Evolutionary conservation across 1,284 basidiomycete species (phyloP), one percentile per base, ranked within the genome.

Genomic region (Sporisorium exsertum): DNA sequence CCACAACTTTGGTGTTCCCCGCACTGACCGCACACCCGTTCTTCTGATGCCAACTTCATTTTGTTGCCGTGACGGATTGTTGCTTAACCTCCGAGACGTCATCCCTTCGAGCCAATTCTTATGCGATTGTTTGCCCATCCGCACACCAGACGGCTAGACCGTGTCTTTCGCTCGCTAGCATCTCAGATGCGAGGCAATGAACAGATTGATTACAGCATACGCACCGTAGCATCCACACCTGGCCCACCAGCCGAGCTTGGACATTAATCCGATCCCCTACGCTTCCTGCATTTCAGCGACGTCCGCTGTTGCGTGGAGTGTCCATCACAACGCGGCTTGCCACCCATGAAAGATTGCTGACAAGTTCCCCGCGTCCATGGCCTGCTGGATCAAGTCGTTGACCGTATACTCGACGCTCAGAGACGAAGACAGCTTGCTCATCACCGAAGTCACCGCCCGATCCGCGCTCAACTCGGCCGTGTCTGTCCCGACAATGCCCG

Each of bases 341-440:
- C 76, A 78, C 27, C 86, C 85, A 33, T 72, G 70, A 50, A 90
- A 99, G 81, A 98, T 94, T 27, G 88, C 89, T 2, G 91, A 91
- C 35, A 98, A 87, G 85, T 94, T 93, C 40, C 88, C 87, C 0
- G 88, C 86, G 83, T 96, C 93, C 43, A 91, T 93, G 42, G 96
- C 96, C 83, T 95, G 91, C 26, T 93, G 91, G 64, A 98, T 92
- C 42, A 99, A 89, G 85, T 95, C 92, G 86, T 97, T 97, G 69
- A 99, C 94, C 4, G 92, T 93, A 80, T 93, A 95, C 85, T 97
- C 93, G 37, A 96, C 92, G 81, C 93, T 96, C 75, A 97, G 87
- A 13, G 91, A 89, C 74, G 90, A 91, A 81, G 94, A 91, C 42
- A 99, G 88, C 86, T 98, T 98, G 35, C 56, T 46, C 78, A 81